Base-by-base conservation (phyloP, 2,329 filamentous ascomycete genomes). In the Scytalidium sp. region DNA sequence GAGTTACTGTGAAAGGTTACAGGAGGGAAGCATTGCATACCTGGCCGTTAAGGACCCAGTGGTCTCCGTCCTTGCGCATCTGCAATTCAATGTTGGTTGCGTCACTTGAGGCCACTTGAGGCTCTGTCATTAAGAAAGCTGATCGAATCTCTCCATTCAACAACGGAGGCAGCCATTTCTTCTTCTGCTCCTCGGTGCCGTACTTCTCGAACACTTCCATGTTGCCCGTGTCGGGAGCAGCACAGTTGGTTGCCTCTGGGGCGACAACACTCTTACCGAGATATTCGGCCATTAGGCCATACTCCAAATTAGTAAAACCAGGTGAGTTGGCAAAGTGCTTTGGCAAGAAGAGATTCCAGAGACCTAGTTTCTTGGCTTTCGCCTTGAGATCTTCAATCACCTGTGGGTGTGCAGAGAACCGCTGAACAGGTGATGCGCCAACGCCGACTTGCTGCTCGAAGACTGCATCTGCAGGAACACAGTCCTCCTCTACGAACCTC, bases 301-400 rank as follows among this genome's bases (percentile, higher is more conserved):
- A 97, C 72, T 97, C 93, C 54, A 97, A 75, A 70, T 96, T 97
- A 52, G 83, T 89, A 74, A 89, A 96, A 22, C 92, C 92, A 27
- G 91, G 90, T 1, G 90, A 93, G 73, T 96, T 88, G 69, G 85
- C 88, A 79, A 95, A 97, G 72, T 96, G 90, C 74, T 87, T 91
- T 13, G 92, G 89, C 59, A 97, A 72, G 78, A 97, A 97, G 85
- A 97, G 87, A 73, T 97, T 97, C 93, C 93, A 97, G 29, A 97
- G 78, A 2, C 92, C 92, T 20, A 95, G 78, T 60, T 86, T 79
- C 64, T 78, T 81, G 25, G 91, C 93, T 68, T 89, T 87, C 58
- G 73, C 75, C 80, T 97, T 97, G 62, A 97, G 79, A 50, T 93
- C 85, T 57, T 97, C 92, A 51, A 97, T 80, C 62, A 97, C 78